phyloP scores from a whole-genome alignment of 73 alveolate species.

The Paramecium octaurelia region DNA sequence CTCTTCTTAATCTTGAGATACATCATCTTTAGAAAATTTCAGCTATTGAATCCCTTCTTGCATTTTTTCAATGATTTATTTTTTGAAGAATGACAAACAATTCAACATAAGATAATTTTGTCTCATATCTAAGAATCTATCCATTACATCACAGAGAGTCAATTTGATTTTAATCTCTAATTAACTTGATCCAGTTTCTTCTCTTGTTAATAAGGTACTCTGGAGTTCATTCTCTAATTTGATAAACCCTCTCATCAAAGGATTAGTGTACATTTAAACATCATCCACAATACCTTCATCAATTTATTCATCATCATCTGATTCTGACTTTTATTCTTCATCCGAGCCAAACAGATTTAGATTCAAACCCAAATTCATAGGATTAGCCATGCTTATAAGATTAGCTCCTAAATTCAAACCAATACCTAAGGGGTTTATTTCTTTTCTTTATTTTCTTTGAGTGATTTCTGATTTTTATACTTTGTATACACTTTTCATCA shows the following conservation, averaged over 20 bases:
- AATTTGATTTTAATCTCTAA: conserved; percentile 55
- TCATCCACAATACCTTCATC: conserved; percentile 30
- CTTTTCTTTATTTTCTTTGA: conserved; percentile 3
- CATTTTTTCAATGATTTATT: background rate
- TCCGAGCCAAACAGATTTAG: conserved; percentile 13
- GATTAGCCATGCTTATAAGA: background rate
- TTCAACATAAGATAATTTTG: conserved; percentile 42
- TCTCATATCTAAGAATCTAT: conserved; percentile 60
- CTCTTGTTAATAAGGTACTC: background rate
- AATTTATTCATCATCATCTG: conserved; percentile 33
- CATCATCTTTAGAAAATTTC: background rate
- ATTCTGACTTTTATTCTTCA: conserved; percentile 32
- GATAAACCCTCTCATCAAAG: conserved; percentile 59
- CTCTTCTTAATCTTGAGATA: background rate
- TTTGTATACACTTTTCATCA: background rate
- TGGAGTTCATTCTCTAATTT: conserved; percentile 35
- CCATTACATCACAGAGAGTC: conserved; percentile 50
- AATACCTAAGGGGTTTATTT: background rate
- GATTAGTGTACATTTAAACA: conserved; percentile 44
- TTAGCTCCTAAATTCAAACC: background rate
- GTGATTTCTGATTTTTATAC: background rate
- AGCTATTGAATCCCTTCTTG: background rate
- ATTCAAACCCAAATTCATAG: background rate
- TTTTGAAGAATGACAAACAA: conserved; percentile 32
- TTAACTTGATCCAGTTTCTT: conserved; percentile 29